Base-by-base conservation (phyloP, 108 stramenopile species). In the Fragilariopsis cylindrus region DNA sequence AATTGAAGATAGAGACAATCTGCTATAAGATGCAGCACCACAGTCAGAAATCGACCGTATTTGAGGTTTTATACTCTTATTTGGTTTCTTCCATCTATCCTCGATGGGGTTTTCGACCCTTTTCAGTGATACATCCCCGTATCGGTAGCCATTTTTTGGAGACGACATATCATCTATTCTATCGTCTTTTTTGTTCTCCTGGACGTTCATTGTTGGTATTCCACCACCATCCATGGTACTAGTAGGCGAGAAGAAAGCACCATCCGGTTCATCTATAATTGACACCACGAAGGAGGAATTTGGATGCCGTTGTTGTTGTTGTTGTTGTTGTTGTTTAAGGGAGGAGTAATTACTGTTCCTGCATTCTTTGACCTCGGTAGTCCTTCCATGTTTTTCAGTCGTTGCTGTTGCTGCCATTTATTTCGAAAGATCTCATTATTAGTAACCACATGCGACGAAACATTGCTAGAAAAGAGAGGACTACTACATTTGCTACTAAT, bases 101-200 rank as follows among this genome's bases (percentile, higher is more conserved):
- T 62, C 60, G 7, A 62, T 42, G 18, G 60, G 60, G 7, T 30
- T 30, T 13, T 30, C 60, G 39, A 62, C 60, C 13, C 43, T 62
- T 62, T 41, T 62, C 60, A 62, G 21, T 40, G 39, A 30, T 7
- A 62, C 60, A 40, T 62, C 43, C 4, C 60, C 60, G 39, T 62
- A 62, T 30, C 43, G 5, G 21, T 43, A 41, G 6, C 60, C 60
- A 4, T 62, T 42, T 21, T 21, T 62, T 21, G 12, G 8, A 21
- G 39, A 30, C 1, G 60, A 30, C 12, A 43, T 21, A 13, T 30
- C 60, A 7, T 62, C 39, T 13, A 52, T 12, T 30, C 30, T 30
- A 30, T 30, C 30, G 30, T 30, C 30, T 30, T 30, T 30, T 30
- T 30, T 30, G 30, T 30, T 30, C 30, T 30, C 30, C 30, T 30